Conservation (phyloP, 2,329 filamentous ascomycete genomes). For the Alternaria arbusti region DNA sequence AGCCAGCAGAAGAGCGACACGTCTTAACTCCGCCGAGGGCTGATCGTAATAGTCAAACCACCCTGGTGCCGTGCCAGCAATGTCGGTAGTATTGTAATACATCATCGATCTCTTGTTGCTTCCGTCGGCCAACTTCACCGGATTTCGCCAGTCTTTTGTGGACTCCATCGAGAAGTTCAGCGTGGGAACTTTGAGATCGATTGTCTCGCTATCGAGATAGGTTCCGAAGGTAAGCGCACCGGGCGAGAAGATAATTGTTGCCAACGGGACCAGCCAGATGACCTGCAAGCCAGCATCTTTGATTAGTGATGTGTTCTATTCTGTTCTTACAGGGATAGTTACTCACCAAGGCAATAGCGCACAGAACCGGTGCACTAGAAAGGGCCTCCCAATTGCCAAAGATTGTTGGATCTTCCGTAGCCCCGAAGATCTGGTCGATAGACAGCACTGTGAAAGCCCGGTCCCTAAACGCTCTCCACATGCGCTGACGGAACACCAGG, state of each 20-base stretch:
- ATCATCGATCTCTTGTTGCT: conserved; percentile 36
- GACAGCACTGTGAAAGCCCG: conserved; percentile 41
- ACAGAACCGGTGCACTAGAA: conserved; percentile 34
- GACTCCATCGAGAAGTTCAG: conserved; percentile 44
- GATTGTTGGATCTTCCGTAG: conserved; percentile 41
- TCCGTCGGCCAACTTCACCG: conserved; percentile 31
- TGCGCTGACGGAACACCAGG: conserved; percentile 43
- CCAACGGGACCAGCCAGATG: conserved; percentile 46
- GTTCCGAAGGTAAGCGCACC: conserved; percentile 47
- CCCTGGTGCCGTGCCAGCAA: conserved; percentile 13
- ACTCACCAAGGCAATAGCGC: conserved; percentile 30
- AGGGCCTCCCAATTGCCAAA: conserved; percentile 44
- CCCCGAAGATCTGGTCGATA: conserved; percentile 46
- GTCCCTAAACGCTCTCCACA: conserved; percentile 45
- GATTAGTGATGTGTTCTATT: not conserved
- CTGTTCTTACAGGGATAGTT: not conserved
- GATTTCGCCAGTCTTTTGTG: conserved; percentile 37
- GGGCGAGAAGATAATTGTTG: conserved; percentile 48
- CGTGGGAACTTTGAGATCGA: conserved; percentile 27
- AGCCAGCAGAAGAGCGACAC: conserved; percentile 39
- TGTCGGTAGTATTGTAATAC: conserved; percentile 46
- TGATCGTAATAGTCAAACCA: conserved; percentile 48
- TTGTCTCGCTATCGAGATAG: conserved; percentile 22
- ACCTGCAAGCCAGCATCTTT: not conserved
- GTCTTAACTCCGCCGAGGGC: conserved; percentile 36